A percentile compares a stretch with the other conserved stretches of the same genome.
Evolutionary conservation across 2,329 filamentous ascomycete species (phyloP).

Genomic region (Penicillium brasilianum): DNA sequence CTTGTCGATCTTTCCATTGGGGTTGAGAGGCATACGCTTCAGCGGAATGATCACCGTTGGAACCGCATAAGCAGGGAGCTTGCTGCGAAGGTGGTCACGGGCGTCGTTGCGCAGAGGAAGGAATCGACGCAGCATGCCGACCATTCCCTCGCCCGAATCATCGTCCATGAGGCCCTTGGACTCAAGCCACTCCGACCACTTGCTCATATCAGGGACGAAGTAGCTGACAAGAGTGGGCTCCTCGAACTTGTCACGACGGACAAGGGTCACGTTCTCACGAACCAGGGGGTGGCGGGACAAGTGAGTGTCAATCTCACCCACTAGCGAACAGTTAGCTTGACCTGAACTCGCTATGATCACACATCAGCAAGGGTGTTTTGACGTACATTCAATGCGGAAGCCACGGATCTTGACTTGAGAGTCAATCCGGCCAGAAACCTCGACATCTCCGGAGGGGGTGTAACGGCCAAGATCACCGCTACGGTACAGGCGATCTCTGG

Average conservation of each 20-base stretch:
- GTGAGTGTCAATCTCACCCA: constrained; percentile 89
- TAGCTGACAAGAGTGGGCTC: constrained; percentile 89
- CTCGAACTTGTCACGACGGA: constrained; percentile 82
- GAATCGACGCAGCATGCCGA: constrained; percentile 64
- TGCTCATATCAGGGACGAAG: constrained; percentile 78
- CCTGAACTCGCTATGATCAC: neutral
- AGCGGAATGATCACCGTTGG: constrained; percentile 76
- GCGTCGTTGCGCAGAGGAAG: constrained; percentile 64
- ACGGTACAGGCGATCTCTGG: constrained; percentile 82
- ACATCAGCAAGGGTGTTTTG: neutral
- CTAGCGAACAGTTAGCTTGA: neutral
- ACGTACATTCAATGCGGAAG: constrained; percentile 78
- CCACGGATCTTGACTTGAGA: constrained; percentile 95
- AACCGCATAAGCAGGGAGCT: constrained; percentile 75
- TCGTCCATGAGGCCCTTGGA: constrained; percentile 60
- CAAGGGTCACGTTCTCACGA: constrained; percentile 82
- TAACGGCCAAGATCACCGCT: constrained; percentile 86
- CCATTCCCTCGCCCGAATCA: constrained; percentile 56
- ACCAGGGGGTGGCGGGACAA: constrained; percentile 75
- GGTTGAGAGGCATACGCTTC: constrained; percentile 75
- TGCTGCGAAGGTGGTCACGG: constrained; percentile 71
- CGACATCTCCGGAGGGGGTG: constrained; percentile 71
- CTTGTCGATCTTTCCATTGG: constrained; percentile 85
- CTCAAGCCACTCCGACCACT: constrained; percentile 73
- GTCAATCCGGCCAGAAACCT: constrained; percentile 80